Base-by-base conservation (phyloP, 345 rosid genomes). In the Rhizophora mangle region DNA sequence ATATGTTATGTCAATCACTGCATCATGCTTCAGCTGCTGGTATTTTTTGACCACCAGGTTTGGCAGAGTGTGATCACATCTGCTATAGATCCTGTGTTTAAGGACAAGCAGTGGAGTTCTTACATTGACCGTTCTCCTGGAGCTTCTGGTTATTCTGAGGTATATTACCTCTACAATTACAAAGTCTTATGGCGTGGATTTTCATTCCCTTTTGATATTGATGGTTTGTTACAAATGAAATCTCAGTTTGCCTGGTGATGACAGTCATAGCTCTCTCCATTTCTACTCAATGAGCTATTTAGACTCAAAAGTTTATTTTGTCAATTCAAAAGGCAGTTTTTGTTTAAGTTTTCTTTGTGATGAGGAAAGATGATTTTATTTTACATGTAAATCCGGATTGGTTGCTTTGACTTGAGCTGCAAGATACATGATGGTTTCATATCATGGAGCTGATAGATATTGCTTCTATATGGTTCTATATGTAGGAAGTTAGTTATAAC, bases 71-170 rank as follows among this genome's bases (percentile, higher is more conserved):
- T 68, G 69, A 88, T 21, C 96, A 92, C 81, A 88, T 86, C 68
- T 92, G 99, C 84, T 95, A 90, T 46, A 95, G 98, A 92, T 68
- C 99, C 99, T 67, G 99, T 95, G 46, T 72, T 95, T 59, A 95
- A 95, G 84, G 96, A 95, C 79, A 83, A 13, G 63, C 82, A 86
- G 72, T 95, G 99, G 99, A 95, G 91, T 73, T 91, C 96, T 51
- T 90, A 83, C 60, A 92, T 95, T 29, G 99, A 95, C 71, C 90
- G 96, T 68, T 88, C 96, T 74, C 95, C 98, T 68, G 98, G 98
- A 65, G 83, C 89, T 81, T 91, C 88, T 55, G 70, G 68, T 70
- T 87, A 86, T 80, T 92, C 98, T 20, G 89, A 86, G 90, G 96
- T 92, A 78, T 74, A 60, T 47, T 37, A 56, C 65, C 49, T 43